phyloP scores from a whole-genome alignment of 2,329 filamentous ascomycete species.

The Fusarium tjaetaba region DNA sequence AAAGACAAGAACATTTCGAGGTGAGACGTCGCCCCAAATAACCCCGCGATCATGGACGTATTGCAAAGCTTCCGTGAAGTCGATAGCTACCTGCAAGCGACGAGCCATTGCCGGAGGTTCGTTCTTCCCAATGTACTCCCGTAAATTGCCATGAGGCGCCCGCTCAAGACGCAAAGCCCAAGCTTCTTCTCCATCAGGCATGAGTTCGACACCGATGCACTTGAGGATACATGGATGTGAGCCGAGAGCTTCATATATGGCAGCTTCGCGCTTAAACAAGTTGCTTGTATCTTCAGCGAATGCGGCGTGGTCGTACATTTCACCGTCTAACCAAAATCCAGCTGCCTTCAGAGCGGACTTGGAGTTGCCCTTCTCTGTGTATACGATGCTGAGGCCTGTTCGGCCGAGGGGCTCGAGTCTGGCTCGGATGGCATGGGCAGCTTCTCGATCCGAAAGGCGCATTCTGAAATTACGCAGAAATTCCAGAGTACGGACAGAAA shows the following conservation, averaged over 20 bases:
- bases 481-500: background rate
- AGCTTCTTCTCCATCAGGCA: background rate
- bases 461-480: background rate
- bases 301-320: background rate
- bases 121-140: background rate
- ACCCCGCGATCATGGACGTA: background rate
- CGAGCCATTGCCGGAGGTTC: no score
- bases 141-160: background rate
- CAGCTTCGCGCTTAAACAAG: background rate
- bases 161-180: background rate
- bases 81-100: background rate
- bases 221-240: background rate
- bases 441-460: background rate
- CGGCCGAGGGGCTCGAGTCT: background rate
- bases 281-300: background rate
- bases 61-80: background rate
- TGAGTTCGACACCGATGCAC: background rate
- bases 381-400: background rate
- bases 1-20: background rate
- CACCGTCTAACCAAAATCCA: background rate
- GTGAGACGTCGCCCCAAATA: background rate
- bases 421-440: background rate
- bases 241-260: background rate
- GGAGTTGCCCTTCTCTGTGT: background rate
- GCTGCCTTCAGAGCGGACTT: background rate